phyloP scores from a whole-genome alignment of 192 early-diverging fungal species.

The Pilaira anomala region DNA sequence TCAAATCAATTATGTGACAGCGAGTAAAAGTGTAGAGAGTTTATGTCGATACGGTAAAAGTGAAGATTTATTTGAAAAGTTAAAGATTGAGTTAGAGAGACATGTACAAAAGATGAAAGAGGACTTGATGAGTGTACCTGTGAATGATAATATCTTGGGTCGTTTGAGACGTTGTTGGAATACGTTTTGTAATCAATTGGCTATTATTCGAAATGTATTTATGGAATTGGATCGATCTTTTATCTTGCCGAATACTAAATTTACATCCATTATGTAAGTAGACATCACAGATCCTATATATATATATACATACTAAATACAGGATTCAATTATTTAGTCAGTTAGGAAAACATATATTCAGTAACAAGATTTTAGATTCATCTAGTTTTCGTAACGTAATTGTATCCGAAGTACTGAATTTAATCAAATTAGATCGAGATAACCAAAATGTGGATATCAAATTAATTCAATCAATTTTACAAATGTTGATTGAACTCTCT shows the following conservation, averaged over 20 bases:
- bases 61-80: background rate
- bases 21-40: background rate
- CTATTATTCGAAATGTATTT: slow-evolving; percentile 14
- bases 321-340: no score
- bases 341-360: slow-evolving; percentile 10
- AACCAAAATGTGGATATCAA: slow-evolving; percentile 61
- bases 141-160: background rate
- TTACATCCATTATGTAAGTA: slow-evolving; percentile 13
- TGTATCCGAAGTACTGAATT: background rate
- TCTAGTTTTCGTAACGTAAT: background rate
- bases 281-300: no score
- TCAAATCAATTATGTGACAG: background rate
- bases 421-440: slow-evolving; percentile 11
- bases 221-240: slow-evolving; percentile 17
- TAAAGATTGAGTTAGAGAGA: background rate
- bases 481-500: slow-evolving; percentile 73
- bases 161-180: background rate
- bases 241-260: background rate
- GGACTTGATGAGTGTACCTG: background rate
- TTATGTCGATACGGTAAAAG: background rate
- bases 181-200: background rate
- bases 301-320: no score
- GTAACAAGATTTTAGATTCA: background rate
- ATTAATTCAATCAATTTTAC: slow-evolving; percentile 58
- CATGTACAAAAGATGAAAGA: background rate